Percentiles rank a stretch among this genome's conserved stretches.
Conservation (phyloP, 2,329 filamentous ascomycete genomes). For the Colletotrichum horii region DNA sequence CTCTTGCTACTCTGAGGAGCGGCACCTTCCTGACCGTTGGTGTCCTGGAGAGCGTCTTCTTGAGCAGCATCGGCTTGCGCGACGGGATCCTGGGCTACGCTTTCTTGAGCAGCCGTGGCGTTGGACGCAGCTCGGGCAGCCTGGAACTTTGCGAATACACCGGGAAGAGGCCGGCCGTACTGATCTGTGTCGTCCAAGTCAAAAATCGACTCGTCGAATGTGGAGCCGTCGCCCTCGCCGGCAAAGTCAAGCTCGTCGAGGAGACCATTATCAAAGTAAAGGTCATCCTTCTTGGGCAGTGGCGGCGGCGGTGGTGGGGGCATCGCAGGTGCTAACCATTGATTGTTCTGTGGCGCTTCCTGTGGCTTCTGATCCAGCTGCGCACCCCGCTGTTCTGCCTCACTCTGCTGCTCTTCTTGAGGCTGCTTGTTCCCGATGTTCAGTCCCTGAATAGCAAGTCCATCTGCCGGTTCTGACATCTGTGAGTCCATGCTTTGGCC, state of each 20-base stretch:
- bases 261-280: constrained; percentile 73
- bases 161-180: constrained; percentile 65
- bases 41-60: constrained; percentile 43
- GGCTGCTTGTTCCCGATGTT: constrained; percentile 21
- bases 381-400: neutral
- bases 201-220: constrained; percentile 77
- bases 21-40: constrained; percentile 34
- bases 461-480: constrained; percentile 31
- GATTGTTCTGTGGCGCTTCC: constrained; percentile 23
- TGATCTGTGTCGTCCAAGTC: constrained; percentile 70
- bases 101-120: neutral
- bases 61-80: constrained; percentile 13
- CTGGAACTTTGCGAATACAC: constrained; percentile 60
- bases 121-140: constrained; percentile 42
- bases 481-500: constrained; percentile 9
- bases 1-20: constrained; percentile 41
- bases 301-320: neutral
- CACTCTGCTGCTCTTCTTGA: neutral
- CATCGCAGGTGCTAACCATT: constrained; percentile 21
- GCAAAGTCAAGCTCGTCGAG: constrained; percentile 49
- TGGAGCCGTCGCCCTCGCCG: constrained; percentile 55
- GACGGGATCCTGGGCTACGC: constrained; percentile 20
- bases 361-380: neutral
- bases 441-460: constrained; percentile 49
- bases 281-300: constrained; percentile 51